Conservation (phyloP, 495 filamentous ascomycete species). For the Aspergillus sclerotiicarbonarius region DNA sequence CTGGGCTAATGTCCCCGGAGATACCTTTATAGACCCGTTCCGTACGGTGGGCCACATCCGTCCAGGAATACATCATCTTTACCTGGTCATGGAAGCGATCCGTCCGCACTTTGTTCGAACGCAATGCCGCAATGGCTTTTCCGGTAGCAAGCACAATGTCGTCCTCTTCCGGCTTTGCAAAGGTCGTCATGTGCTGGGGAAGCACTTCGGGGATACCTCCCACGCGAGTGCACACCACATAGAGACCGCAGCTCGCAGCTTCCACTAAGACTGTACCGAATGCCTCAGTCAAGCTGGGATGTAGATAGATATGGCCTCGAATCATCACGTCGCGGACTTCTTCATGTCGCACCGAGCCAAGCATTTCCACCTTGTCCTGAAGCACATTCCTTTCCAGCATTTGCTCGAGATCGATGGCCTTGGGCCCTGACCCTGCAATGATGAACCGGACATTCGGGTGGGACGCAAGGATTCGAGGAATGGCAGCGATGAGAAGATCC, state of each 20-base stretch:
- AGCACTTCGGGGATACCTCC: slow-evolving; percentile 96
- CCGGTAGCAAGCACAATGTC: slow-evolving; percentile 82
- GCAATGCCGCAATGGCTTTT: slow-evolving; percentile 73
- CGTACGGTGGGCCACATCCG: slow-evolving; percentile 86
- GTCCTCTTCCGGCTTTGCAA: slow-evolving; percentile 89
- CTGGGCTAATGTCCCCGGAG: slow-evolving; percentile 73
- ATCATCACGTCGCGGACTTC: slow-evolving; percentile 99
- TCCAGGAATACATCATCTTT: slow-evolving; percentile 97
- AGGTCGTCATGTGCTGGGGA: slow-evolving; percentile 90
- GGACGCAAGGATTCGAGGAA: slow-evolving; percentile 82
- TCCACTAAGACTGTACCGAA: slow-evolving; percentile 98
- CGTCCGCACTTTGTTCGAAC: slow-evolving; percentile 82
- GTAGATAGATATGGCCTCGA: slow-evolving; percentile 91
- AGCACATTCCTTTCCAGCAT: slow-evolving; percentile 96
- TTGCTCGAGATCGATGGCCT: slow-evolving; percentile 95
- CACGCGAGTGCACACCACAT: slow-evolving; percentile 94
- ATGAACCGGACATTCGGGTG: slow-evolving; percentile 96
- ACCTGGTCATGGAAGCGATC: slow-evolving; percentile 96
- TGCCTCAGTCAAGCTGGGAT: slow-evolving; percentile 91
- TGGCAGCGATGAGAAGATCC: slow-evolving; percentile 88
- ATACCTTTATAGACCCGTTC: slow-evolving; percentile 95
- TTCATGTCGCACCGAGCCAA: slow-evolving; percentile 90
- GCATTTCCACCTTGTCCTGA: slow-evolving; percentile 88
- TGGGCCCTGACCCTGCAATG: slow-evolving; percentile 91
- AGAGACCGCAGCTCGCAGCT: slow-evolving; percentile 90